Evolutionary conservation across 345 rosid species (phyloP), one percentile per base, ranked within the genome.

Genomic region (Kernera saxatilis): DNA sequence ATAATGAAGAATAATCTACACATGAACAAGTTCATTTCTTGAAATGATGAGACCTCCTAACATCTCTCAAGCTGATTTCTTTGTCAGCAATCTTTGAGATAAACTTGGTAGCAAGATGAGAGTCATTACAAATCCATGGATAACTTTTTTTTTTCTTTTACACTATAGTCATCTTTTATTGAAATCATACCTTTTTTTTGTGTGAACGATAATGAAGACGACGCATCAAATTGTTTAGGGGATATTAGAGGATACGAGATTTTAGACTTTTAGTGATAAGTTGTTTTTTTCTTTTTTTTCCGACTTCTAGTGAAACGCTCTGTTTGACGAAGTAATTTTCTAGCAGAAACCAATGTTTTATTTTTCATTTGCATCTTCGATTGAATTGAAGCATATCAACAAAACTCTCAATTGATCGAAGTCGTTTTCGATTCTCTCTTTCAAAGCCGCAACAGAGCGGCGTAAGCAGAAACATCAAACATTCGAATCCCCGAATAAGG

Each of bases 121-220:
- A 89, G 60, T 89, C 96, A 45, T 87, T 89, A 65, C 96, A 92
- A 41, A 89, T 93, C 63, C 92, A n/a, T n/a, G n/a, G n/a, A n/a
- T n/a, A n/a, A n/a, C n/a, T n/a, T n/a, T n/a, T n/a, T n/a, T n/a
- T n/a, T n/a, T n/a, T n/a, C n/a, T n/a, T n/a, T n/a, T n/a, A n/a
- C n/a, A n/a, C n/a, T n/a, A n/a, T n/a, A n/a, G n/a, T n/a, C n/a
- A n/a, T n/a, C n/a, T n/a, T n/a, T n/a, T n/a, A n/a, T n/a, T n/a
- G n/a, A n/a, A n/a, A n/a, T n/a, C n/a, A n/a, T n/a, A n/a, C n/a
- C n/a, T n/a, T n/a, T n/a, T n/a, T n/a, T n/a, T n/a, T n/a, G n/a
- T n/a, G n/a, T n/a, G n/a, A n/a, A n/a, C n/a, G n/a, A n/a, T n/a
- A n/a, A n/a, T n/a, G n/a, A n/a, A n/a, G n/a, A n/a, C n/a, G n/a